phyloP scores from a whole-genome alignment of 306 rosid species.

The Prinsepia uniflora region DNA sequence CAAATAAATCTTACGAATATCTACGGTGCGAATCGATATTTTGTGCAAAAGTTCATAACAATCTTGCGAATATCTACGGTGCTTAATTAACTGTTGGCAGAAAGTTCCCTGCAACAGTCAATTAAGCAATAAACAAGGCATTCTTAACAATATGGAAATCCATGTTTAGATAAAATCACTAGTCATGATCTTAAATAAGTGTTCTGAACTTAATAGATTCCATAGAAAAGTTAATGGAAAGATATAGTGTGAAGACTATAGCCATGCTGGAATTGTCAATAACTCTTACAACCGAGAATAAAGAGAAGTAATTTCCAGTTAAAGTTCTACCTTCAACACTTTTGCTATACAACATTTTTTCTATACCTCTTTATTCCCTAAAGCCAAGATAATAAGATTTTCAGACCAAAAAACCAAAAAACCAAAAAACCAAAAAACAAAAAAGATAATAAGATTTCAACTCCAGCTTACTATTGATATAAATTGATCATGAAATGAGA shows the following conservation, averaged over 20 bases:
- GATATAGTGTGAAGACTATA: background rate
- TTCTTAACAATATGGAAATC: slow-evolving; percentile 1
- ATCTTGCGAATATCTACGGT: background rate
- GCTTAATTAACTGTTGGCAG: too few relatives aligned
- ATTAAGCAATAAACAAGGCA: slow-evolving; percentile 25
- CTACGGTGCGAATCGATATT: too few relatives aligned
- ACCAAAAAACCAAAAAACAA: too few relatives aligned
- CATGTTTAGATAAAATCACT: slow-evolving; percentile 13
- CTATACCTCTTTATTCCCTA: too few relatives aligned
- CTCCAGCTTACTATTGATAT: slow-evolving; percentile 16
- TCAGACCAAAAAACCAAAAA: too few relatives aligned
- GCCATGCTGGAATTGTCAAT: background rate
- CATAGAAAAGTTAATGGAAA: background rate
- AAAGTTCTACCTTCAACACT: too few relatives aligned
- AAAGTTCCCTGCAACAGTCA: slow-evolving; percentile 70
- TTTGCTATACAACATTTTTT: too few relatives aligned
- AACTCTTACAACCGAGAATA: background rate
- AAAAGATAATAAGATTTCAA: slow-evolving; percentile 8
- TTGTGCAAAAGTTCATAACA: background rate
- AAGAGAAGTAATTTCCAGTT: too few relatives aligned
- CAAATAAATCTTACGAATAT: too few relatives aligned
- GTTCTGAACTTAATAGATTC: background rate
- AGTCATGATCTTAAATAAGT: background rate
- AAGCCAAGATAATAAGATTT: too few relatives aligned
- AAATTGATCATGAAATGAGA: slow-evolving; percentile 16